phyloP scores from a whole-genome alignment of 805 yeast species.

The Debaryomyces maramus region DNA sequence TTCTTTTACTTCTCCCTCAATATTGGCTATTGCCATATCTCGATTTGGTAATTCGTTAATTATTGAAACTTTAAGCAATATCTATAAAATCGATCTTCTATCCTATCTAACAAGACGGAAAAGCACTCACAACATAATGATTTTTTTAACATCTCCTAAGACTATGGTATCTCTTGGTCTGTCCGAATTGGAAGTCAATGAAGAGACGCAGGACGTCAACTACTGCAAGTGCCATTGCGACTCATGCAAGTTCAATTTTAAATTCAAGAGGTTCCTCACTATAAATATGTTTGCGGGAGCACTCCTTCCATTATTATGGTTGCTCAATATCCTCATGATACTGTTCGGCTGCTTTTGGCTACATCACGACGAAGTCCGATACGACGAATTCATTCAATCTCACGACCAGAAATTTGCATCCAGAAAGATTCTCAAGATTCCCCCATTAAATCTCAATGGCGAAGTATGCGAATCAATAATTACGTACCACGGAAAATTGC shows the following conservation, averaged over 20 bases:
- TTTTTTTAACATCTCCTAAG: neutral
- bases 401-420: neutral
- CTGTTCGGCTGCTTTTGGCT: slow-evolving; percentile 5
- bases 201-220: neutral
- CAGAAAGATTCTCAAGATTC: neutral
- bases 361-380: slow-evolving; percentile 1
- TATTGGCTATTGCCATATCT: slow-evolving; percentile 3
- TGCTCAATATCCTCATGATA: slow-evolving; percentile 9
- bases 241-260: slow-evolving; percentile 4
- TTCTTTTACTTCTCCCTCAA: too few species aligned
- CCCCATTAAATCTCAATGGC: neutral
- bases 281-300: slow-evolving; percentile 16
- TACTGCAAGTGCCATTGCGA: slow-evolving; percentile 7
- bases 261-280: neutral
- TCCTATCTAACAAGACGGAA: too few species aligned
- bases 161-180: neutral
- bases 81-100: too few species aligned
- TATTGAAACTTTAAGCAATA: neutral
- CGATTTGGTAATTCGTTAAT: neutral
- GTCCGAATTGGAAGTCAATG: slow-evolving; percentile 1
- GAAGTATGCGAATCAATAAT: neutral
- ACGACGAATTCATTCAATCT: neutral
- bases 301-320: slow-evolving; percentile 22
- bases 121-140: neutral
- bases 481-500: neutral